Evolutionary conservation across 2,329 filamentous ascomycete genomes (phyloP).

Genomic region (Phyllosticta capitalensis): DNA sequence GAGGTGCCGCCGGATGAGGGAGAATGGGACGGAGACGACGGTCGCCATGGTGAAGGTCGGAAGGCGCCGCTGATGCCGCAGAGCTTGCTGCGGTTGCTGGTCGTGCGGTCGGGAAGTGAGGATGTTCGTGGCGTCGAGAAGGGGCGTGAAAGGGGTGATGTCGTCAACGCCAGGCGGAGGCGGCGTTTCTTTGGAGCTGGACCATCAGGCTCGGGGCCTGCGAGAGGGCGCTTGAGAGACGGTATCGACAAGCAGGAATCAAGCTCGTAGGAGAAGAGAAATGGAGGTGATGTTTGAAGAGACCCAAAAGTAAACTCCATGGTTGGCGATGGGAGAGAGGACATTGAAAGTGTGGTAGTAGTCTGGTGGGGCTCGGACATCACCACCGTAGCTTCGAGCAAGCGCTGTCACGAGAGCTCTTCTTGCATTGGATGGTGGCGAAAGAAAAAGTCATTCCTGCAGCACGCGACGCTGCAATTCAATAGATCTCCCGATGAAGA

Average conservation of each 20-base stretch:
- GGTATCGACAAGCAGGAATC: constrained; percentile 20
- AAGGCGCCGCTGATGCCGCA: constrained; percentile 31
- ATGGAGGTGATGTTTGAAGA: constrained; percentile 17
- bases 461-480: neutral
- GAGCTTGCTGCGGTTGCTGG: neutral
- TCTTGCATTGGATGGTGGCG: neutral
- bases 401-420: neutral
- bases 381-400: neutral
- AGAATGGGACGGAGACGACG: constrained; percentile 19
- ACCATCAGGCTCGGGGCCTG: constrained; percentile 29
- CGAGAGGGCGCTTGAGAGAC: constrained; percentile 48
- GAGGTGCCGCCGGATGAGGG: constrained; percentile 19
- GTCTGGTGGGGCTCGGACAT: neutral
- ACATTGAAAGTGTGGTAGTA: neutral
- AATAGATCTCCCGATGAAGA: neutral
- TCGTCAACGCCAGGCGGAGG: constrained; percentile 52
- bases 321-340: constrained; percentile 1
- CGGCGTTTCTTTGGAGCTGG: constrained; percentile 52
- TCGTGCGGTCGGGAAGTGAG: constrained; percentile 47
- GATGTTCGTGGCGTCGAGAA: constrained; percentile 62
- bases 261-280: constrained; percentile 19
- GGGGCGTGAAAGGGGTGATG: constrained; percentile 59
- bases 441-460: neutral
- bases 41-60: constrained; percentile 55
- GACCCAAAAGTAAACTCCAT: constrained; percentile 26